Evolutionary conservation across 2,329 filamentous ascomycete species (phyloP), one percentile per base, ranked within the genome.

Genomic region (Diaporthe nobilis): DNA sequence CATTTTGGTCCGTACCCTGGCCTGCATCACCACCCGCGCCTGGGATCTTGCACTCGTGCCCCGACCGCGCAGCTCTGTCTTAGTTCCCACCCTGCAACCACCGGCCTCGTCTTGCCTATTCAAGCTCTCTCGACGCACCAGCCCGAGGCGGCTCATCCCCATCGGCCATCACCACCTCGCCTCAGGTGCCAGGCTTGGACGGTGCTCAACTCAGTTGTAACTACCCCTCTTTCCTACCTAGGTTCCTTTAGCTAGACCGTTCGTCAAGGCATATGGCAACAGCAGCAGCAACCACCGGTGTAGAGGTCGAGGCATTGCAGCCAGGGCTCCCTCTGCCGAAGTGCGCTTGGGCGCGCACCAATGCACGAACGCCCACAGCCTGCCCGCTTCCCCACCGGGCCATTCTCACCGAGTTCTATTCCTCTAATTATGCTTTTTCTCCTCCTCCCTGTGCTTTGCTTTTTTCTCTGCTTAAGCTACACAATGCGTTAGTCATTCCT

Each of bases 201-300:
- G 31, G 49, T 39, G 17, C 49, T 75, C 57, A 71, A 71, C 70
- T 34, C 34, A 34, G 34, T 34, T 71, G 76, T 77, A 77, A 70
- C 57, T 77, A 73, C 76, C 76, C 76, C 76, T 77, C 76, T 77
- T 77, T 75, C 71, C 67, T 73, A 74, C 72, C 39, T 49, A 61
- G 53, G 17, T 44, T 34, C n/a, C 42, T 71, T 71, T 73, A 65
- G 65, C 63, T 68, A 51, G 70, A 65, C 71, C 61, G 44, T 65
- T 73, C 73, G 51, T 71, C 73, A 55, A 37, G 39, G 34, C 28
- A 49, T 44, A 63, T 68, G 51, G 25, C 70, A 76, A 49, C 53
- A 57, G 25, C 53, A 34, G 25, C 53, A 51, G 13, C 44, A 13
- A 17, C 49, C 65, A 77, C 73, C 76, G 76, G 76, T 77, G 76